A percentile compares a stretch with the other conserved stretches of the same genome.
Conservation (phyloP, 768 basidiomycete species). For the Lentinula sp. region DNA sequence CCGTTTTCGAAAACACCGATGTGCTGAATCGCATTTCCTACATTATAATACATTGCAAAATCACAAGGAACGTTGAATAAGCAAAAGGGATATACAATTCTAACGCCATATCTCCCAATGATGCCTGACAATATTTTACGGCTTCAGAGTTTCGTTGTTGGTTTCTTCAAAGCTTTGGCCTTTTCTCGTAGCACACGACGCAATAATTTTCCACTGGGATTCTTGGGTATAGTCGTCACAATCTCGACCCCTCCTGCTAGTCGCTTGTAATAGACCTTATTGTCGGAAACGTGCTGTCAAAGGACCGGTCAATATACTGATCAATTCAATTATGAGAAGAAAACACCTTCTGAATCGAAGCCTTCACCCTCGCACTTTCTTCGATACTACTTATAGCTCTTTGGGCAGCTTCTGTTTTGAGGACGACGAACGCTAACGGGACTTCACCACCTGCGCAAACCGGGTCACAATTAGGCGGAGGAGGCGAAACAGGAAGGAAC, state of each 20-base stretch:
- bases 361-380: constrained; percentile 30
- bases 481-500: neutral
- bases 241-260: constrained; percentile 57
- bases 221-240: constrained; percentile 49
- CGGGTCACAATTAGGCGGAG: neutral
- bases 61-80: too few species aligned
- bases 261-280: constrained; percentile 53
- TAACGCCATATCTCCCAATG: neutral
- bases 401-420: constrained; percentile 33
- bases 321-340: neutral
- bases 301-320: neutral
- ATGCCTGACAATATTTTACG: neutral
- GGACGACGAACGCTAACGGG: constrained; percentile 63
- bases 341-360: constrained; percentile 42
- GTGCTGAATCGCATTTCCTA: too few species aligned
- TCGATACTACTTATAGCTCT: constrained; percentile 29
- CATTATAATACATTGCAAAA: too few species aligned
- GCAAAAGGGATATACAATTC: too few species aligned
- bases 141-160: constrained; percentile 18
- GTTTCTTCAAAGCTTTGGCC: constrained; percentile 26
- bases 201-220: constrained; percentile 56
- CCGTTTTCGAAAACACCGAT: too few species aligned
- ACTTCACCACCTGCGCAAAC: constrained; percentile 47
- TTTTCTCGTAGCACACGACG: constrained; percentile 47
- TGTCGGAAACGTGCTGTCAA: constrained; percentile 44